Evolutionary conservation across 2,329 filamentous ascomycete genomes (phyloP).

Genomic region (Plectosphaerella plurivora): DNA sequence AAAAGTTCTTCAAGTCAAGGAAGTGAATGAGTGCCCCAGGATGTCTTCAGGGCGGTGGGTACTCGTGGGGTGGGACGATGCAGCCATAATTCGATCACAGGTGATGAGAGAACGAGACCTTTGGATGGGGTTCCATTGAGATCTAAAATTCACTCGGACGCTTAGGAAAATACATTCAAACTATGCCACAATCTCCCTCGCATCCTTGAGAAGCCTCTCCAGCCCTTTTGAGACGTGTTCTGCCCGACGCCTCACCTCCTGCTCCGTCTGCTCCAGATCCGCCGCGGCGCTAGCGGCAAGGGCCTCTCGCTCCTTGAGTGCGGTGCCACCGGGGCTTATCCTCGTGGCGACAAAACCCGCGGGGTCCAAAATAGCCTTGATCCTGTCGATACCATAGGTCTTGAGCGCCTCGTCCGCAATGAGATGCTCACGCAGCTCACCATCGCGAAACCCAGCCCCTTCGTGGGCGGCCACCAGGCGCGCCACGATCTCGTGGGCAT

Average conservation of each 20-base stretch:
- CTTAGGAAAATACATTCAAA: no score
- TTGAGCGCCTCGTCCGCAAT: background rate
- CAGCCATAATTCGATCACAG: no score
- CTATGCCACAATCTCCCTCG: background rate
- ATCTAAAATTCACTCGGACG: no score
- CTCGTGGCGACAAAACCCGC: background rate
- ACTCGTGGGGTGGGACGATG: no score
- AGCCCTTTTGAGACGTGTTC: background rate
- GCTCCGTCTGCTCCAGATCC: background rate
- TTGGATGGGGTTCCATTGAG: no score
- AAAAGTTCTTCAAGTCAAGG: no score
- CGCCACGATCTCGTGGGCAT: slow-evolving; percentile 7
- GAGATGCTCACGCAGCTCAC: background rate
- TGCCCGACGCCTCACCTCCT: background rate
- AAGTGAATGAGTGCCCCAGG: no score
- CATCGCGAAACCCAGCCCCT: background rate
- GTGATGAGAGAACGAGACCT: no score
- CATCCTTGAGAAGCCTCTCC: background rate
- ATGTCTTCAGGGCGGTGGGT: no score
- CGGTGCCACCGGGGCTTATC: background rate
- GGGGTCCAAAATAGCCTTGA: background rate
- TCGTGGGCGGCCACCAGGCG: slow-evolving; percentile 3
- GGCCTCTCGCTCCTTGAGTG: background rate
- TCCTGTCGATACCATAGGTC: background rate
- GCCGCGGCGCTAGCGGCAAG: background rate